Evolutionary conservation across 345 rosid species (phyloP).

Genomic region (Eucalyptus coolabah): DNA sequence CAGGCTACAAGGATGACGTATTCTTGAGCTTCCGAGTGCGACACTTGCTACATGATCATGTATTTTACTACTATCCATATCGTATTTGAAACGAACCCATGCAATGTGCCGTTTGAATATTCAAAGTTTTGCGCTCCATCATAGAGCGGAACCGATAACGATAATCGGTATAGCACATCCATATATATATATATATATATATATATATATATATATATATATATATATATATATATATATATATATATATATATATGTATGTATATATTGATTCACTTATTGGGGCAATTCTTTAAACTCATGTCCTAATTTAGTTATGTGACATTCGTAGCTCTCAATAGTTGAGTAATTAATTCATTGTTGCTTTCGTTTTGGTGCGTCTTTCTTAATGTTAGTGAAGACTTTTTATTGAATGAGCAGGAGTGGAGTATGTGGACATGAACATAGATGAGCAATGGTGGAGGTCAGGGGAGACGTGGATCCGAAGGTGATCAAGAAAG

Average conservation of each 20-base stretch:
- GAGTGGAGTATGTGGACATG: background rate
- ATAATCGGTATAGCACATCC: background rate
- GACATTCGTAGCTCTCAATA: background rate
- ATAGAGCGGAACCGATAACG: rapidly evolving
- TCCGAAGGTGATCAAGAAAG: background rate
- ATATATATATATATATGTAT: too few species aligned
- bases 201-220: too few species aligned
- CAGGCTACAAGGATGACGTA: too few species aligned
- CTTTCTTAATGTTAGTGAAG: background rate
- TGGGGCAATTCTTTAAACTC: background rate
- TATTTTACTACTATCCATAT: too few species aligned
- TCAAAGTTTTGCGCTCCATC: background rate
- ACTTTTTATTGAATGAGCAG: background rate
- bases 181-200: too few species aligned
- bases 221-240: too few species aligned
- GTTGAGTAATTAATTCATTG: background rate
- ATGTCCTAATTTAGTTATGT: background rate
- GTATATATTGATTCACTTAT: background rate
- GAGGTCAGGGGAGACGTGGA: background rate
- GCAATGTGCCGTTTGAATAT: too few species aligned
- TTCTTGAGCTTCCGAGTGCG: too few species aligned
- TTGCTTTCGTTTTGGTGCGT: background rate
- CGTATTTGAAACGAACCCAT: too few species aligned
- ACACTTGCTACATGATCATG: too few species aligned
- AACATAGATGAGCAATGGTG: background rate